phyloP scores from a whole-genome alignment of 768 basidiomycete species.

The Symmetrospora coprosmae region DNA sequence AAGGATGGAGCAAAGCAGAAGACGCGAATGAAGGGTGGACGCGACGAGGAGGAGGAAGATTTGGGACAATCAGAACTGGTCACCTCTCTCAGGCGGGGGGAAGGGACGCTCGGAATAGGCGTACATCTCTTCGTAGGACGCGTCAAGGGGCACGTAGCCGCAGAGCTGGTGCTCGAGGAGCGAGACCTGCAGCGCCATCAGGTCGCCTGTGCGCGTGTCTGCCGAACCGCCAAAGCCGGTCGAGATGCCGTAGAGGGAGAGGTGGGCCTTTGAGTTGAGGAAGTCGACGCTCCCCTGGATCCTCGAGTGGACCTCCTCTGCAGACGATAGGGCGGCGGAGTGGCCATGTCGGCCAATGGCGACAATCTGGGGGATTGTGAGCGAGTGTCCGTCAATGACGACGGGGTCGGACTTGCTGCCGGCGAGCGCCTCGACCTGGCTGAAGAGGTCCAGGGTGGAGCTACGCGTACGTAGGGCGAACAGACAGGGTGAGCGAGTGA shows the following conservation, averaged over 20 bases:
- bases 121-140: neutral
- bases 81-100: neutral
- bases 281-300: constrained; percentile 8
- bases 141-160: constrained; percentile 9
- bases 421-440: neutral
- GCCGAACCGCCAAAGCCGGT: constrained; percentile 19
- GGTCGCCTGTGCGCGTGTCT: constrained; percentile 6
- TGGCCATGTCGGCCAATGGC: constrained; percentile 6
- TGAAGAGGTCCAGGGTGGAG: no score
- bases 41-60: neutral
- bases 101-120: no score
- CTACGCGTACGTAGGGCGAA: no score
- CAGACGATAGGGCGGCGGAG: neutral
- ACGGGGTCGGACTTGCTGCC: neutral
- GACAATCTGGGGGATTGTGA: constrained; percentile 5
- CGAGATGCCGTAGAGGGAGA: constrained; percentile 13
- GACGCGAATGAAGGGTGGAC: neutral
- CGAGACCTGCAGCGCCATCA: constrained; percentile 11
- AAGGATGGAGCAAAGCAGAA: no score
- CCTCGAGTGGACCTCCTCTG: neutral
- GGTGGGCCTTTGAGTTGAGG: constrained; percentile 8
- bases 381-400: constrained; percentile 3
- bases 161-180: constrained; percentile 21
- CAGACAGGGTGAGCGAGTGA: no score
- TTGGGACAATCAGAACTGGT: neutral